Evolutionary conservation across 148 eudicot genomes (phyloP), one percentile per base, ranked within the genome.

Genomic region (Pouteria glomerata): DNA sequence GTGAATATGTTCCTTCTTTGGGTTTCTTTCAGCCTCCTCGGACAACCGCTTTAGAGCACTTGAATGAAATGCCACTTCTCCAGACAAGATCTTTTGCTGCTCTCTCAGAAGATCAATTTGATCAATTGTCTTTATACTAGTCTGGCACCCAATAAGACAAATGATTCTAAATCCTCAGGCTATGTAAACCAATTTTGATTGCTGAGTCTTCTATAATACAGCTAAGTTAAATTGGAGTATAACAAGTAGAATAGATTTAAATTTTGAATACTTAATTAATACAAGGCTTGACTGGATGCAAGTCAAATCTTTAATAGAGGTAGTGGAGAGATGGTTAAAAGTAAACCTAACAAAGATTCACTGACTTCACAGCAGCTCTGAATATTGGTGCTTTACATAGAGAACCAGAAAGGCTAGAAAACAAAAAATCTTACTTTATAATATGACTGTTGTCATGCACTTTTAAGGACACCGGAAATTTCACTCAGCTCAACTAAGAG

Each of bases 31-130:
- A 64, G 87, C 90, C 72, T 86, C 97, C 78, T 84, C 92, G 15
- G 96, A 95, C 81, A 92, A 84, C 61, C 97, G 87, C 78, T 91
- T 92, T 57, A 95, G 73, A 77, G 86, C 82, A 84, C 99, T 91
- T 74, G 86, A 85, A 78, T 90, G 96, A 33, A 92, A 90, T 39
- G 96, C 96, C 82, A 92, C 92, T 86, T 95, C 98, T 39, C 96
- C 97, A 44, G 89, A 88, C 83, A 95, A 81, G 68, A 95, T 85
- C 83, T 95, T 95, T 62, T 95, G 92, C 77, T 95, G 97, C 86
- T 95, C 97, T 72, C 91, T 88, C 74, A 91, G 78, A 45, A 95
- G 97, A 73, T 95, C 99, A 82, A 95, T 82, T 76, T 90, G 94
- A 74, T 95, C 97, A 51, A 84, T 77, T 48, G 92, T 88, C 79